Evolutionary conservation across 139 green algal genomes (phyloP).

Genomic region (Zygnema circumcarinatum): DNA sequence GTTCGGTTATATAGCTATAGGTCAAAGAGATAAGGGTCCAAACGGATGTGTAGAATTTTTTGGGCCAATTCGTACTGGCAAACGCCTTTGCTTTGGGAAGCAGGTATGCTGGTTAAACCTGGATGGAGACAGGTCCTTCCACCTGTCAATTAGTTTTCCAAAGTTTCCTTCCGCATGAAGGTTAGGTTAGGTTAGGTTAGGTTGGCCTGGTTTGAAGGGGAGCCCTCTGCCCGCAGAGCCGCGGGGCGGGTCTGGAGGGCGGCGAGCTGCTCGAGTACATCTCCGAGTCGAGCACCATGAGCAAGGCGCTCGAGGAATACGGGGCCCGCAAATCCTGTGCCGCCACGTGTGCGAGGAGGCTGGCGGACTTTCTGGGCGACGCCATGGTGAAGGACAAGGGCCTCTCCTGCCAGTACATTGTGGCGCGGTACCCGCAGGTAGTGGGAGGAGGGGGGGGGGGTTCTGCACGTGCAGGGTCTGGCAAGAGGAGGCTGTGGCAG

Average conservation of each 20-base stretch:
- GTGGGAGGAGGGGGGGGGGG: conserved; percentile 39
- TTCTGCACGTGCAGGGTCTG: too few species aligned
- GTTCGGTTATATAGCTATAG: too few species aligned
- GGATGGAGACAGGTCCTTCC: too few species aligned
- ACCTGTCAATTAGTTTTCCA: too few species aligned
- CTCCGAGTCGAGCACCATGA: conserved; percentile 92
- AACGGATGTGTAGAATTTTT: too few species aligned
- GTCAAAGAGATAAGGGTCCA: neutral
- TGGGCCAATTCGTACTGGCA: too few species aligned
- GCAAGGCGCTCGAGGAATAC: conserved; percentile 93
- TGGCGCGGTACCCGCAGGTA: conserved; percentile 62
- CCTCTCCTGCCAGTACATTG: conserved; percentile 74
- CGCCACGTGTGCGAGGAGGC: conserved; percentile 86
- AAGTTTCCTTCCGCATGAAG: too few species aligned
- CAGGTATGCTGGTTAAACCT: neutral
- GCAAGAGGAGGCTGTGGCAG: too few species aligned
- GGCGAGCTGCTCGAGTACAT: conserved; percentile 93
- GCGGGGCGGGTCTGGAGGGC: conserved; percentile 83
- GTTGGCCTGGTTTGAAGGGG: too few species aligned
- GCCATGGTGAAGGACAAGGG: conserved; percentile 95
- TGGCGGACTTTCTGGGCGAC: conserved; percentile 90
- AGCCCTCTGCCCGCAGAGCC: conserved; percentile 25
- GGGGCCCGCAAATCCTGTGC: conserved; percentile 90
- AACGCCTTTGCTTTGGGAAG: neutral
- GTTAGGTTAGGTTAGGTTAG: too few species aligned